Conservation (phyloP, 331 rosid species). For the Acacia concinna region DNA sequence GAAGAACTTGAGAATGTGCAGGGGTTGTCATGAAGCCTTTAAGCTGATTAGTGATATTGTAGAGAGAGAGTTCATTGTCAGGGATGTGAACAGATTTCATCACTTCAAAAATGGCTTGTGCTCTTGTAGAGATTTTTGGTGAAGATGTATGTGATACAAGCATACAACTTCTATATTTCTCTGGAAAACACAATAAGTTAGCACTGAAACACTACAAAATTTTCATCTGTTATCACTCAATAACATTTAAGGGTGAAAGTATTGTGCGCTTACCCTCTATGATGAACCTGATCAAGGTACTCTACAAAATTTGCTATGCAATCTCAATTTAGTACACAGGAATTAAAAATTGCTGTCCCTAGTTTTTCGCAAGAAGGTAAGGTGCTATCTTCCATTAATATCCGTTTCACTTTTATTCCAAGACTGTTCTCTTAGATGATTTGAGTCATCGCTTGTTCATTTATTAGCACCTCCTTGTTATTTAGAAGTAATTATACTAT, state of each 20-base stretch:
- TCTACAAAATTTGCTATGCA: neutral
- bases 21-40: slow-evolving; percentile 75
- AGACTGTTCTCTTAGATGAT: neutral
- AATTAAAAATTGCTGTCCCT: neutral
- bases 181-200: neutral
- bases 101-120: slow-evolving; percentile 69
- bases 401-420: no score
- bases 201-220: neutral
- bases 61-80: slow-evolving; percentile 67
- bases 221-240: neutral
- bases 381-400: no score
- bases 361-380: no score
- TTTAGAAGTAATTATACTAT: neutral
- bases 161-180: slow-evolving; percentile 16
- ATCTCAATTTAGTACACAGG: neutral
- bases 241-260: neutral
- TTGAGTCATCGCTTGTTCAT: neutral
- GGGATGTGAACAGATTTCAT: slow-evolving; percentile 88
- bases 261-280: neutral
- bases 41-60: slow-evolving; percentile 78
- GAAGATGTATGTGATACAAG: slow-evolving; percentile 13
- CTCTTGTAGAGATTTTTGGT: slow-evolving; percentile 48
- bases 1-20: slow-evolving; percentile 89
- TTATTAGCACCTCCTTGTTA: neutral
- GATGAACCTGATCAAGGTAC: neutral